A percentile compares a stretch with the other conserved stretches of the same genome.
Evolutionary conservation across 257 asterid species (phyloP).

Genomic region (Henckelia pumila): DNA sequence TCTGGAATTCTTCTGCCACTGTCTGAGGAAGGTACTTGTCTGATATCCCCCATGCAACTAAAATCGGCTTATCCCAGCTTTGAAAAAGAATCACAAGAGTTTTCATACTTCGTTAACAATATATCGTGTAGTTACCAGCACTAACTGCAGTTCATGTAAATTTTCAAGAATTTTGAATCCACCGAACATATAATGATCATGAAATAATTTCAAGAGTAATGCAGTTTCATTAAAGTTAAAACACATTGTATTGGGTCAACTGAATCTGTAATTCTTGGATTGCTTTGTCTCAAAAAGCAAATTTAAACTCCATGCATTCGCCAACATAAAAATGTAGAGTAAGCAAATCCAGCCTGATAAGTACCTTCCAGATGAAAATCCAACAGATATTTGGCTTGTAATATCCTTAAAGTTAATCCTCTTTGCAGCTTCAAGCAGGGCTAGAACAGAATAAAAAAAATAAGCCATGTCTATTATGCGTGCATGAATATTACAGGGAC

Average conservation of each 20-base stretch:
- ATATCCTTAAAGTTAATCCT: constrained; percentile 68
- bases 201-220: background rate
- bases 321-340: background rate
- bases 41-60: constrained; percentile 90
- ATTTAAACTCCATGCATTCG: background rate
- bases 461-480: background rate
- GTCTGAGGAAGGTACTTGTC: constrained; percentile 95
- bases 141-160: background rate
- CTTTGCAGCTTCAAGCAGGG: constrained; percentile 83
- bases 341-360: background rate
- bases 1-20: constrained; percentile 82
- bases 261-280: background rate
- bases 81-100: constrained; percentile 27
- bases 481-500: background rate
- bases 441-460: constrained; percentile 39
- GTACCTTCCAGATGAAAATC: constrained; percentile 90
- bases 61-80: constrained; percentile 85
- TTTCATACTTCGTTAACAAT: constrained; percentile 13
- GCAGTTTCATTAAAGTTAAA: background rate
- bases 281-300: constrained; percentile 1
- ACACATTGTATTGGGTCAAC: background rate
- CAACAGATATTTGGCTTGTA: constrained; percentile 55
- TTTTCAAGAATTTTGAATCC: background rate
- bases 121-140: background rate
- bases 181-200: background rate